A percentile compares a stretch with the other conserved stretches of the same genome.
Evolutionary conservation across 2,329 filamentous ascomycete genomes (phyloP).

Genomic region (Calonectria honghensis): DNA sequence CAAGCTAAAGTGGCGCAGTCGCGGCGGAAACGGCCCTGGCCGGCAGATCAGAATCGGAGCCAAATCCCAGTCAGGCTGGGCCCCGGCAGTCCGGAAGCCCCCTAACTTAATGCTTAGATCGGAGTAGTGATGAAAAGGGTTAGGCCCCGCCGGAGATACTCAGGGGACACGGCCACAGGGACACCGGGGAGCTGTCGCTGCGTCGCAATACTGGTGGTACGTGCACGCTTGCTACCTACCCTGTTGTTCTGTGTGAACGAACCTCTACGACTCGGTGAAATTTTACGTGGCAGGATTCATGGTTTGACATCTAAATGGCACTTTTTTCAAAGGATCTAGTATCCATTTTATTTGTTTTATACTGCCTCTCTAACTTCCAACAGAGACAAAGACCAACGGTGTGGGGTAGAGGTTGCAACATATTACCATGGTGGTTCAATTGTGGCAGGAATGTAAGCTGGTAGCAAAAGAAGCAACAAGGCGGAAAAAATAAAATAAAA

Average conservation of each 20-base stretch:
- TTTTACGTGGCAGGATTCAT: neutral
- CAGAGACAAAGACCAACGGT: neutral
- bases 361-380: too few species aligned
- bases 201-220: neutral
- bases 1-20: slow-evolving; percentile 16
- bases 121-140: slow-evolving; percentile 6
- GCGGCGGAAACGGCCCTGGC: slow-evolving; percentile 17
- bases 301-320: neutral
- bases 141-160: slow-evolving; percentile 1
- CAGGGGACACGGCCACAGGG: slow-evolving; percentile 20
- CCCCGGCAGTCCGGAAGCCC: neutral
- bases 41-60: slow-evolving; percentile 13
- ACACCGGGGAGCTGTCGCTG: slow-evolving; percentile 1
- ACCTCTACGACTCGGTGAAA: slow-evolving; percentile 18
- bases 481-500: neutral
- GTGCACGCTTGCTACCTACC: slow-evolving; percentile 17
- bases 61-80: slow-evolving; percentile 12
- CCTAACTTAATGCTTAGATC: slow-evolving; percentile 17
- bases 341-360: neutral
- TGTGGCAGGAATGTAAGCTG: neutral
- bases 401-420: too few species aligned
- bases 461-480: neutral
- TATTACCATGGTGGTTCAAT: neutral
- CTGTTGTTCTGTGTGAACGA: slow-evolving; percentile 4
- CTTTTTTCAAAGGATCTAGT: neutral